Conservation (phyloP, 805 yeast genomes). For the Ogataea populi-albae region DNA sequence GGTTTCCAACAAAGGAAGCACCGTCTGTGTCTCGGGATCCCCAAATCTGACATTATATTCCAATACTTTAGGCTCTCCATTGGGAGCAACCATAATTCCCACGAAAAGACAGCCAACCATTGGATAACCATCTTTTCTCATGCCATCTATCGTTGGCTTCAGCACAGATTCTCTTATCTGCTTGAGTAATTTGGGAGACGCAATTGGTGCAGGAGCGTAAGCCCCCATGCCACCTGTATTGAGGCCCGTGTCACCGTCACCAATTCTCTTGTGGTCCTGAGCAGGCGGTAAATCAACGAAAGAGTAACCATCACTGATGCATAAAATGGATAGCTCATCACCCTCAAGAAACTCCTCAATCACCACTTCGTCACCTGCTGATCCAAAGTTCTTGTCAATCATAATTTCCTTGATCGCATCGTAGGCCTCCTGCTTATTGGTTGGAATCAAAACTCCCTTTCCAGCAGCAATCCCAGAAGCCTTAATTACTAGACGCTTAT, state of each 20-base stretch:
- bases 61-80: constrained; percentile 83
- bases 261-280: constrained; percentile 95
- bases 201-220: constrained; percentile 96
- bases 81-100: constrained; percentile 85
- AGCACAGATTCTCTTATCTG: constrained; percentile 73
- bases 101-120: constrained; percentile 95
- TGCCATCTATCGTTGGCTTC: constrained; percentile 90
- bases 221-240: constrained; percentile 99
- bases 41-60: constrained; percentile 99
- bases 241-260: constrained; percentile 89
- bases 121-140: constrained; percentile 94
- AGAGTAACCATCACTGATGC: constrained; percentile 91
- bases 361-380: constrained; percentile 93
- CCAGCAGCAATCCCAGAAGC: constrained; percentile 99
- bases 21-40: constrained; percentile 98
- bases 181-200: constrained; percentile 68
- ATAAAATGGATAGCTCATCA: constrained; percentile 90
- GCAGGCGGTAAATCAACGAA: constrained; percentile 92
- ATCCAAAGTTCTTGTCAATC: constrained; percentile 85
- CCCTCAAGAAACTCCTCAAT: constrained; percentile 96
- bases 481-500: constrained; percentile 83
- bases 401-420: constrained; percentile 82
- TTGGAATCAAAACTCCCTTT: constrained; percentile 94
- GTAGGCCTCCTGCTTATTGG: constrained; percentile 76
- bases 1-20: constrained; percentile 82